These are phyloP conservation scores for Phialocephala sp. DNA, from an alignment of 2,329 filamentous ascomycete species.

Conservation along the genomic window DNA sequence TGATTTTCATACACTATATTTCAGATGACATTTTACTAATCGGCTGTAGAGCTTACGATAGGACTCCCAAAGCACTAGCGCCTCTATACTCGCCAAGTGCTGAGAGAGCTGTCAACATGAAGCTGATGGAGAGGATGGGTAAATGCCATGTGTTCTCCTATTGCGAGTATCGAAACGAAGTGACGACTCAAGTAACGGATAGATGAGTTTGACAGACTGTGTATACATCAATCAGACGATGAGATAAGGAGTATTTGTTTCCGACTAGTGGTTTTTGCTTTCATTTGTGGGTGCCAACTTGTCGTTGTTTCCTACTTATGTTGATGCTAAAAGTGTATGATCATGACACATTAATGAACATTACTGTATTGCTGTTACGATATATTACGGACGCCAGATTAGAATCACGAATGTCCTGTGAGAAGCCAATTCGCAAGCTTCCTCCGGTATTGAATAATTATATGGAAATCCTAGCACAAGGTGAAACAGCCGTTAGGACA, in stretches of 20 bases:
- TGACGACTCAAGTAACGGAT: not conserved
- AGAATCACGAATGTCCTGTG: too few relatives aligned
- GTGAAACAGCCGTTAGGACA: too few relatives aligned
- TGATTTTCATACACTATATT: not conserved
- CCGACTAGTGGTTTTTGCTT: not conserved
- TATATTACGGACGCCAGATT: too few relatives aligned
- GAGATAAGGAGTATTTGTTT: not conserved
- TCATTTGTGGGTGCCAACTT: slow-evolving; percentile 32
- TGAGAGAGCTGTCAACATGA: not conserved
- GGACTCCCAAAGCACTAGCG: not conserved
- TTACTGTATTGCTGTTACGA: too few relatives aligned
- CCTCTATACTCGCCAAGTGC: not conserved
- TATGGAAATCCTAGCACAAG: too few relatives aligned
- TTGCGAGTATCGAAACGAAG: not conserved
- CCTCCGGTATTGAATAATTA: too few relatives aligned
- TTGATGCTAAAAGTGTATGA: too few relatives aligned
- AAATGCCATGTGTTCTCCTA: not conserved
- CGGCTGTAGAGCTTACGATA: not conserved
- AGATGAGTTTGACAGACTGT: not conserved
- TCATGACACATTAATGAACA: too few relatives aligned
- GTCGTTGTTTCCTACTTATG: not conserved
- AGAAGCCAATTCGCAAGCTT: too few relatives aligned
- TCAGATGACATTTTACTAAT: not conserved
- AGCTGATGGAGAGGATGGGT: not conserved
- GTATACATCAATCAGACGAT: not conserved